Evolutionary conservation across 169 alveolate species (phyloP), one percentile per base, ranked within the genome.

Genomic region (Babesia divergens): DNA sequence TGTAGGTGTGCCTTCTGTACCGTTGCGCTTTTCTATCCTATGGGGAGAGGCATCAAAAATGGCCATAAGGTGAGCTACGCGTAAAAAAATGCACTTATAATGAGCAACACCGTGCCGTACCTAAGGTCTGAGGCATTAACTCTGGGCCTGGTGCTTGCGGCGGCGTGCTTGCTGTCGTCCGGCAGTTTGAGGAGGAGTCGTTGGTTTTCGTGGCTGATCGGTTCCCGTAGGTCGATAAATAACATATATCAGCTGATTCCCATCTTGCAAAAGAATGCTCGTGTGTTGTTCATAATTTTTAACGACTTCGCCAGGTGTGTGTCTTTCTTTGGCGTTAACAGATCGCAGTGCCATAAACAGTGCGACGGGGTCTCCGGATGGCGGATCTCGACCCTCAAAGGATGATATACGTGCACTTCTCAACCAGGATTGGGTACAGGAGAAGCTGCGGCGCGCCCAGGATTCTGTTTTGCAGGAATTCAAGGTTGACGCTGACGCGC

Each of bases 211-310:
- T 62, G 72, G 72, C 49, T 62, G 6, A 2, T 32, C 51, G 5
- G 59, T 9, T 62, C 47, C 14, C 14, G 28, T 3, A 56, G 52
- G 18, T 34, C 44, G 28, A 54, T 77, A 5, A 58, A 67, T 31
- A 77, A 68, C 28, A 77, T 77, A 3, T 77, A 77, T 20, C 86
- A 77, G 54, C 76, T 77, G 32, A 35, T 77, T 6, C 82, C 86
- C 7, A 67, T 77, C 0, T 59, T 77, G 31, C 86, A 77, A 26
- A 77, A 77, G 52, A 77, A 77, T 49, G 24, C 86, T 3, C 51
- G 55, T 18, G 76, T 35, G 29, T 40, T 77, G 11, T 77, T 77
- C 35, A 16, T 77, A 43, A 37, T 77, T 37, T 77, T 77, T 20
- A 58, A 52, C 47, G 86, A 77, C 64, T 44, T 77, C 13, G 51